These are phyloP conservation scores for Eucalyptus shirleyi DNA, from an alignment of 345 rosid species.

Conservation along the genomic window DNA sequence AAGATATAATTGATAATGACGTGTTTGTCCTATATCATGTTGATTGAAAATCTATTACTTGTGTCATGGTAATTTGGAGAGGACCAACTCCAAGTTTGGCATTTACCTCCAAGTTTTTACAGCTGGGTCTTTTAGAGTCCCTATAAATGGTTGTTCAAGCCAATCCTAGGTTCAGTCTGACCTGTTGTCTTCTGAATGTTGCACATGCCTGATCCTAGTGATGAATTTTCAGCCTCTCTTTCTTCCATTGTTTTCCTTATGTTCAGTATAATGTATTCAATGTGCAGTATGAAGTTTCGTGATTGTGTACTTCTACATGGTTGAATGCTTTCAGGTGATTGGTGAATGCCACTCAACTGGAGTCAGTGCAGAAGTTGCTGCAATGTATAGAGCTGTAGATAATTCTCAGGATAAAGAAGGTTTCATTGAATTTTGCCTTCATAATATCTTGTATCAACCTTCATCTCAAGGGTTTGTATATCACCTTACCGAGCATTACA, in stretches of 20 bases:
- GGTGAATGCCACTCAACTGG: constrained; percentile 78
- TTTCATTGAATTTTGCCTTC: constrained; percentile 80
- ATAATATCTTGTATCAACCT: constrained; percentile 58
- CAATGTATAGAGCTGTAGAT: constrained; percentile 43
- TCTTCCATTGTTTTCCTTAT: neutral
- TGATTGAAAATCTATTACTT: neutral
- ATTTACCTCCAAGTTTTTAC: neutral
- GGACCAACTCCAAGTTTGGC: neutral
- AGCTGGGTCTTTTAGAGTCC: neutral
- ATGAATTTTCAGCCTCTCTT: neutral
- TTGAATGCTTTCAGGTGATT: constrained; percentile 47
- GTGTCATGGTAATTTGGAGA: neutral
- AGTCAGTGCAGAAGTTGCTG: constrained; percentile 52
- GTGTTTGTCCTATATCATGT: neutral
- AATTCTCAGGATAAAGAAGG: constrained; percentile 46
- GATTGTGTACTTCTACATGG: neutral
- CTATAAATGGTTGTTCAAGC: neutral
- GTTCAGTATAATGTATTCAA: neutral
- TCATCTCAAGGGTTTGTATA: constrained; percentile 59
- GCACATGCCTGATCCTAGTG: neutral
- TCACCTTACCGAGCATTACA: neutral
- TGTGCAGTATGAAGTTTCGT: neutral
- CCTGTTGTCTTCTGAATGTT: neutral
- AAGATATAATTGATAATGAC: neutral
- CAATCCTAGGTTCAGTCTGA: neutral